Percentiles rank a stretch among this genome's conserved stretches.
Evolutionary conservation across 2,329 filamentous ascomycete species (phyloP).

Genomic region (Orbilia oligospora): DNA sequence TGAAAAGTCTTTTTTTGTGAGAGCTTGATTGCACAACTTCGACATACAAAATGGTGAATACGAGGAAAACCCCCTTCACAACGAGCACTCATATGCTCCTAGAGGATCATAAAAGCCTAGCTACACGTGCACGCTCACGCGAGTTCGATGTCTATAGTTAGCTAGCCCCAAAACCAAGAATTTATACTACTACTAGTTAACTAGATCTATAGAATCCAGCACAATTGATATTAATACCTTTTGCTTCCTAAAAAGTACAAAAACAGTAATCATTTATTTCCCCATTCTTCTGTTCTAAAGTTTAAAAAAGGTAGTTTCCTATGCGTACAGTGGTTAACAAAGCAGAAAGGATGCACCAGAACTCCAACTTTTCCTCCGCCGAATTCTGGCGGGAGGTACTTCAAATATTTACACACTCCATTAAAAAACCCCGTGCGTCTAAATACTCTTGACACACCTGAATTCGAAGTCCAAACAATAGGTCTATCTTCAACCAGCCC

Average conservation of each 20-base stretch:
- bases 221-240: constrained; percentile 5
- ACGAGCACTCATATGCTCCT: background rate
- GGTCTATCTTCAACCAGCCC: constrained; percentile 11
- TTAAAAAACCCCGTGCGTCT: constrained; percentile 21
- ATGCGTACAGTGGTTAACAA: constrained; percentile 4
- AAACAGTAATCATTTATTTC: background rate
- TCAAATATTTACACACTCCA: constrained; percentile 23
- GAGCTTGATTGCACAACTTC: constrained; percentile 6
- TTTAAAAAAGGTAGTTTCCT: background rate
- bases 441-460: background rate
- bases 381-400: background rate
- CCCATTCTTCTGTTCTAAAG: background rate
- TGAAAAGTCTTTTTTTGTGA: background rate
- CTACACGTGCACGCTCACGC: constrained; percentile 12
- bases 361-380: constrained; percentile 28
- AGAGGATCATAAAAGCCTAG: constrained; percentile 7
- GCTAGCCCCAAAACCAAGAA: constrained; percentile 6
- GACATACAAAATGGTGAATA: background rate
- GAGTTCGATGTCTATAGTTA: background rate
- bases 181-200: background rate
- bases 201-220: constrained; percentile 24
- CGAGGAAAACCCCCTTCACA: background rate
- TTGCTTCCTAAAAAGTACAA: background rate
- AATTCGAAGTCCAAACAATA: background rate
- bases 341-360: constrained; percentile 8